phyloP scores from a whole-genome alignment of 352 stramenopile genomes.

The Phytophthora ohioensis region DNA sequence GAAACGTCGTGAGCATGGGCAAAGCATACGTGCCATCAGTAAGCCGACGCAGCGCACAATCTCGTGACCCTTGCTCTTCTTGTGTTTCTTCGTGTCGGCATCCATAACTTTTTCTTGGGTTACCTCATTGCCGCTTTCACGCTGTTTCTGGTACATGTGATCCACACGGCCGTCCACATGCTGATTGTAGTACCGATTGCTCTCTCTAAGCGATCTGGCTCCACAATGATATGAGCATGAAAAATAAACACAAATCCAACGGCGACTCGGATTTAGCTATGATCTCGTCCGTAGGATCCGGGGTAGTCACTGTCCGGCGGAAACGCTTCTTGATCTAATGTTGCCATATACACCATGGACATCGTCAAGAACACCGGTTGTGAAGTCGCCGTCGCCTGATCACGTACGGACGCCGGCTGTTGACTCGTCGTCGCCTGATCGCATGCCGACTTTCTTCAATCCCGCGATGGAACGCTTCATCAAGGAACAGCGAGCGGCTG shows the following conservation, averaged over 20 bases:
- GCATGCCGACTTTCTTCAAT: too few relatives aligned
- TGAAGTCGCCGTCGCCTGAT: too few relatives aligned
- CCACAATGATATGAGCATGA: constrained; percentile 20
- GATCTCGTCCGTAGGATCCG: neutral
- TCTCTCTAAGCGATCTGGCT: constrained; percentile 12
- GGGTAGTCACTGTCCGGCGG: neutral
- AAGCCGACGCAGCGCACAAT: constrained; percentile 27
- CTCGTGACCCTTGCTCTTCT: constrained; percentile 16
- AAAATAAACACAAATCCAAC: constrained; percentile 19
- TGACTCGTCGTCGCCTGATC: too few relatives aligned
- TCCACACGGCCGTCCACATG: constrained; percentile 15
- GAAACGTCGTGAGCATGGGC: constrained; percentile 7
- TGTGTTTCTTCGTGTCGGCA: constrained; percentile 12
- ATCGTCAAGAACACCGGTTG: neutral
- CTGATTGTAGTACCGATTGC: constrained; percentile 25
- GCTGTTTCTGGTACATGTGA: constrained; percentile 4
- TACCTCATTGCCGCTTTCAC: neutral
- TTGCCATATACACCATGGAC: constrained; percentile 1
- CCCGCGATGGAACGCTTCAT: too few relatives aligned
- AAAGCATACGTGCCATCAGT: constrained; percentile 18
- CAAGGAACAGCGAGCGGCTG: too few relatives aligned
- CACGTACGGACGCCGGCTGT: too few relatives aligned
- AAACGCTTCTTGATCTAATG: constrained; percentile 7
- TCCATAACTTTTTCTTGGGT: constrained; percentile 10
- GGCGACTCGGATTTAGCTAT: constrained; percentile 8